Evolutionary conservation across 2,329 filamentous ascomycete species (phyloP), one percentile per base, ranked within the genome.

Genomic region (Xylariaceae sp.): DNA sequence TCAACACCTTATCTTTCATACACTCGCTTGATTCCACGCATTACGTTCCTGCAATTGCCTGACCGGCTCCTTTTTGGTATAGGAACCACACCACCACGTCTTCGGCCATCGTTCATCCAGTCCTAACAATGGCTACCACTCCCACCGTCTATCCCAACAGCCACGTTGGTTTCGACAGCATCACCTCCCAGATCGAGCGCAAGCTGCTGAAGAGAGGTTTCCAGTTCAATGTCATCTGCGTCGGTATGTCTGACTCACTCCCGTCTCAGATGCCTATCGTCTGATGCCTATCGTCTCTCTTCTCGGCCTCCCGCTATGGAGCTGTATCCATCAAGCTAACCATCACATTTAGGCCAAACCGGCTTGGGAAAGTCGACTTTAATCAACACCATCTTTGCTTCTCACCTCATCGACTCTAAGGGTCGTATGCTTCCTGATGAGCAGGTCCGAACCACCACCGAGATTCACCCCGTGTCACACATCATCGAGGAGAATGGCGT

Each of bases 161-260:
- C 88, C 94, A 97, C 84, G 94, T 99, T 77, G 94, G 94, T 86
- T 99, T 99, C 82, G 94, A 99, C 83, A 97, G 92, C 82, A 99
- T 99, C 84, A 99, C 94, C 71, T 92, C 88, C 69, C 94, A 99
- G 83, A 99, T 99, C 72, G 94, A 99, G 88, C 89, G 90, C 82
- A 99, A 99, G 88, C 88, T 97, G 75, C 78, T 99, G 81, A 99
- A 99, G 86, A 92, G 94, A 80, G 94, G 94, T 72, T 99, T 99
- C 80, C 94, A 99, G 80, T 99, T 99, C 87, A 99, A 99, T 77
- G 89, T 97, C 74, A 97, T 97, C 78, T 97, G 92, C 77, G 94
- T 97, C 76, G 94, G 94, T 97, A 83, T 76, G 93, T 88, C 64
- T 56, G 18, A 13, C 44, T 49, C 23, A 17, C 48, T 34, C 4